A percentile compares a stretch with the other conserved stretches of the same genome.
Evolutionary conservation across 257 asterid species (phyloP).

Genomic region (Ilex aquifolium): DNA sequence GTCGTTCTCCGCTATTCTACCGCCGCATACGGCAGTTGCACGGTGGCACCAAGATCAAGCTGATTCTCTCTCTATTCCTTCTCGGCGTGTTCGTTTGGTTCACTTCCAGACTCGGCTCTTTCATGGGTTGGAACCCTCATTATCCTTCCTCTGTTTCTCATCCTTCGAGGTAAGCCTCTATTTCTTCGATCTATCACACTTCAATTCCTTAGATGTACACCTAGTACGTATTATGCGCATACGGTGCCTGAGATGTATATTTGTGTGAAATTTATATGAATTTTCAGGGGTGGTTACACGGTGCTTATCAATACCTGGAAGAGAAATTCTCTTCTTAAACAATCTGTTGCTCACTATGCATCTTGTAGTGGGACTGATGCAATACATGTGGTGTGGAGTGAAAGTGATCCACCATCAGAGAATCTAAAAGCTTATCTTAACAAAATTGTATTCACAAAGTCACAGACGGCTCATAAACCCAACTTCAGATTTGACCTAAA

Average conservation of each 20-base stretch:
- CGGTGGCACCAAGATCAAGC: constrained; percentile 42
- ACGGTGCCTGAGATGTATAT: neutral
- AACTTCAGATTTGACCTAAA: constrained; percentile 52
- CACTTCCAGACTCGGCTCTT: constrained; percentile 30
- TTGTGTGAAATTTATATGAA: neutral
- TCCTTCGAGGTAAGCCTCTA: constrained; percentile 32
- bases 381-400: constrained; percentile 57
- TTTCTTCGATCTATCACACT: neutral
- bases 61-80: constrained; percentile 27
- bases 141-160: constrained; percentile 32
- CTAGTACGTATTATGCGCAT: neutral
- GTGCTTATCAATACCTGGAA: constrained; percentile 64
- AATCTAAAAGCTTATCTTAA: constrained; percentile 33
- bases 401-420: constrained; percentile 40
- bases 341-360: constrained; percentile 63
- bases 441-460: constrained; percentile 31
- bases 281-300: constrained; percentile 55
- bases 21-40: constrained; percentile 39
- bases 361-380: constrained; percentile 57
- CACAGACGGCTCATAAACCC: constrained; percentile 40
- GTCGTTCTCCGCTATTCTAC: constrained; percentile 44
- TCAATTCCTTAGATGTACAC: neutral
- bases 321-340: constrained; percentile 51
- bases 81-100: constrained; percentile 24
- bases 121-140: constrained; percentile 57